These are phyloP conservation scores for Aspergillus panamensis DNA, from an alignment of 495 filamentous ascomycete species.

Conservation along the genomic window DNA sequence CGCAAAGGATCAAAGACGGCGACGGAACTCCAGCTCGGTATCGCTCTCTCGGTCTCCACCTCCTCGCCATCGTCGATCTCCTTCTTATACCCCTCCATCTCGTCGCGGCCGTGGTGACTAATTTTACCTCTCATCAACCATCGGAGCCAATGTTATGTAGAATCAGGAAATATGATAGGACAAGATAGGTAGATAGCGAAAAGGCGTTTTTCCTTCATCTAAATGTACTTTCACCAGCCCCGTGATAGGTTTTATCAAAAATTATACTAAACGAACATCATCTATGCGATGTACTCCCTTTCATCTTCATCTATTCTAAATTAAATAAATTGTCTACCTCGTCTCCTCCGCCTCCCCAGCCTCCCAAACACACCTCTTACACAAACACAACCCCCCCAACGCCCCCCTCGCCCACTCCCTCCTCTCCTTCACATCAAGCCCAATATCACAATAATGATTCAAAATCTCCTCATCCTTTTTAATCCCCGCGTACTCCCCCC, in stretches of 20 bases:
- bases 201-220: neutral
- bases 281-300: too few species aligned
- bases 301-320: too few species aligned
- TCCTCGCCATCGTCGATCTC: constrained; percentile 14
- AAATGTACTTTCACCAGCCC: too few species aligned
- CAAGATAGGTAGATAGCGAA: neutral
- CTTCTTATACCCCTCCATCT: constrained; percentile 30
- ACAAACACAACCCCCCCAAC: constrained; percentile 81
- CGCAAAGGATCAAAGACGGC: constrained; percentile 20
- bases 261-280: too few species aligned
- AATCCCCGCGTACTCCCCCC: constrained; percentile 50
- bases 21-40: constrained; percentile 26
- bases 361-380: constrained; percentile 70
- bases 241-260: too few species aligned
- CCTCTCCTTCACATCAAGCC: constrained; percentile 68
- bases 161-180: neutral
- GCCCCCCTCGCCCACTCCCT: constrained; percentile 86
- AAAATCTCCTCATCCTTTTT: constrained; percentile 76
- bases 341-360: constrained; percentile 18
- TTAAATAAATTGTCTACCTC: too few species aligned
- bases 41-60: constrained; percentile 25
- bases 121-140: neutral
- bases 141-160: neutral
- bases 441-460: constrained; percentile 92
- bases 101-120: constrained; percentile 20